Conservation (phyloP, 768 basidiomycete species). For the Termitomyces titanicus region DNA sequence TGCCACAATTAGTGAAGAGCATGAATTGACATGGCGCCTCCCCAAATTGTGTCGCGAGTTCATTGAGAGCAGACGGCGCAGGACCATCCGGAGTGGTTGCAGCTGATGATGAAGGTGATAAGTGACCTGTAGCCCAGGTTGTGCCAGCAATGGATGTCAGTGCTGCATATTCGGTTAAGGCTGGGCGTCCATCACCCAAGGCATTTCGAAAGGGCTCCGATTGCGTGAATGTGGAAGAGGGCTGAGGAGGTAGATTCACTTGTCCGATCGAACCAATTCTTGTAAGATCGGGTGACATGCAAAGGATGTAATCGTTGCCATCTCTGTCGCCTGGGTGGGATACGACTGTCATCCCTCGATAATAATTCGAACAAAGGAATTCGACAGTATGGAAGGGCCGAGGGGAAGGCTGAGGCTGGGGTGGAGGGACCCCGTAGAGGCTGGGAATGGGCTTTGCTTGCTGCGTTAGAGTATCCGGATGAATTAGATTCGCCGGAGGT, state of each 20-base stretch:
- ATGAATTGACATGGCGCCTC: slow-evolving; percentile 76
- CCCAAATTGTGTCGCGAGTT: slow-evolving; percentile 80
- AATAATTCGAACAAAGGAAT: slow-evolving; percentile 63
- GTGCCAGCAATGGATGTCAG: slow-evolving; percentile 76
- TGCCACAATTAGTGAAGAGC: slow-evolving; percentile 82
- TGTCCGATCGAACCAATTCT: slow-evolving; percentile 70
- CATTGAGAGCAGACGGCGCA: slow-evolving; percentile 62
- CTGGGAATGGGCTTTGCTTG: slow-evolving; percentile 42
- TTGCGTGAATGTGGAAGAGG: slow-evolving; percentile 26
- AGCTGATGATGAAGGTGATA: slow-evolving; percentile 30
- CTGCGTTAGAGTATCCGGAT: slow-evolving; percentile 66
- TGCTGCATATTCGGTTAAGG: slow-evolving; percentile 74
- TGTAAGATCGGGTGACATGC: slow-evolving; percentile 72
- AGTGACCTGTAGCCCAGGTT: slow-evolving; percentile 78
- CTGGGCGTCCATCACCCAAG: slow-evolving; percentile 43
- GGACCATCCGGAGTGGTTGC: slow-evolving; percentile 37
- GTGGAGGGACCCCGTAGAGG: slow-evolving; percentile 47
- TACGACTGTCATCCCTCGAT: slow-evolving; percentile 62
- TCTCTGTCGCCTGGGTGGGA: slow-evolving; percentile 75
- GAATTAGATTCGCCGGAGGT: slow-evolving; percentile 70
- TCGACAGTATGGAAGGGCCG: slow-evolving; percentile 57
- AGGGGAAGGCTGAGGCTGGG: slow-evolving; percentile 39
- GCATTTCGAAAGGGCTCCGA: slow-evolving; percentile 32
- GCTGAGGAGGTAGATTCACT: slow-evolving; percentile 44
- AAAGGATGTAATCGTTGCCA: slow-evolving; percentile 71